Evolutionary conservation across 345 rosid genomes (phyloP).

Genomic region (Cardamine occulta): DNA sequence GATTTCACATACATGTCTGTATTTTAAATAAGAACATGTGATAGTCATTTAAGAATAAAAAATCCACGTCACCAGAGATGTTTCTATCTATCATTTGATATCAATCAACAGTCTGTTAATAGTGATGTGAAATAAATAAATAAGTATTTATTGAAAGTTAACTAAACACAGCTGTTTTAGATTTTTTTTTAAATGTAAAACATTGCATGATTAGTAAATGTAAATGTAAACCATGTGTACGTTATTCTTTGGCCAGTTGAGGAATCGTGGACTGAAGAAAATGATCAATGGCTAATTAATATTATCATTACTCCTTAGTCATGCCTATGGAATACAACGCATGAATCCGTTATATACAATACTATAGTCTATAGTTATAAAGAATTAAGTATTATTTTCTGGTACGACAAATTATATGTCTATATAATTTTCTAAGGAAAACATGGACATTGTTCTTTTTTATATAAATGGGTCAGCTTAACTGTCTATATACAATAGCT

Average conservation of each 20-base stretch:
- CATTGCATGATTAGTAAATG: too few relatives aligned
- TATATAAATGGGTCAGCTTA: too few relatives aligned
- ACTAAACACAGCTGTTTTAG: too few relatives aligned
- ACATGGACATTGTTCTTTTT: too few relatives aligned
- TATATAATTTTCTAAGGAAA: too few relatives aligned
- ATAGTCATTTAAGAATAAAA: neutral
- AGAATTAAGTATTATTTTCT: too few relatives aligned
- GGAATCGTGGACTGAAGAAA: neutral
- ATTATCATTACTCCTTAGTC: neutral
- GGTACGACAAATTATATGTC: too few relatives aligned
- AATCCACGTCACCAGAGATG: conserved; percentile 9
- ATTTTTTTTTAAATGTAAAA: too few relatives aligned
- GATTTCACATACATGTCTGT: conserved; percentile 4
- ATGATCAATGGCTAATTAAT: neutral
- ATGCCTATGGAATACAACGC: neutral
- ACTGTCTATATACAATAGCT: neutral
- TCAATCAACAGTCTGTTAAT: conserved; percentile 15
- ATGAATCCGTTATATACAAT: neutral
- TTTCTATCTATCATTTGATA: neutral
- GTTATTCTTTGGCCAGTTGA: neutral
- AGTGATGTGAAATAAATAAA: conserved; percentile 7
- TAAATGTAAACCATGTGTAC: too few relatives aligned
- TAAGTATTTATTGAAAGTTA: neutral
- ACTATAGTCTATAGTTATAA: too few relatives aligned
- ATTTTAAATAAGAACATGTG: conserved; percentile 14